Evolutionary conservation across 2,329 filamentous ascomycete genomes (phyloP).

Genomic region (Cryphonectria carpinicola): DNA sequence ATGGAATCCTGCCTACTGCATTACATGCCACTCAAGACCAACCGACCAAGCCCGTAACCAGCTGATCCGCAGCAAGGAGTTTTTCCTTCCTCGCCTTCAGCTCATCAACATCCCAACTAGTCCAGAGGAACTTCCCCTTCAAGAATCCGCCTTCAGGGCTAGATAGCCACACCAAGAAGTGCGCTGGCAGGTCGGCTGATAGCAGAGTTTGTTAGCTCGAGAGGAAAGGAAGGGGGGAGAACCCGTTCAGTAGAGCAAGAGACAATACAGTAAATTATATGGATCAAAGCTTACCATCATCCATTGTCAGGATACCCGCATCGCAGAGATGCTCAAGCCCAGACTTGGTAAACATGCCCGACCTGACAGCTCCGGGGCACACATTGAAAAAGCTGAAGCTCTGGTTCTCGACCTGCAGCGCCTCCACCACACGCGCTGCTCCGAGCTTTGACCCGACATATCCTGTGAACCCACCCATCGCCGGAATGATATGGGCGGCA

Average conservation of each 20-base stretch:
- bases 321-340: neutral
- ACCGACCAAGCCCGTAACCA: conserved; percentile 20
- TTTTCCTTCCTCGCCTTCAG: conserved; percentile 35
- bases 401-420: conserved; percentile 24
- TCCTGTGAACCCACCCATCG: conserved; percentile 21
- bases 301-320: conserved; percentile 9
- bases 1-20: neutral
- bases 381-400: conserved; percentile 16
- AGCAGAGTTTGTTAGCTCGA: neutral
- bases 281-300: conserved; percentile 12
- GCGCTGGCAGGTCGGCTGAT: conserved; percentile 31
- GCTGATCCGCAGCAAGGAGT: neutral
- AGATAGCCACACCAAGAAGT: conserved; percentile 37
- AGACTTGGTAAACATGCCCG: conserved; percentile 18
- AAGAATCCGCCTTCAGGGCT: conserved; percentile 42
- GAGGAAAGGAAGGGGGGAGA: neutral
- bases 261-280: neutral
- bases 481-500: conserved; percentile 18
- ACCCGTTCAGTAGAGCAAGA: no score
- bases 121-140: conserved; percentile 43
- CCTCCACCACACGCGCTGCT: conserved; percentile 29
- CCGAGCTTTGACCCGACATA: conserved; percentile 27
- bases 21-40: neutral
- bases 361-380: conserved; percentile 20
- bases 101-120: conserved; percentile 48